phyloP scores from a whole-genome alignment of 768 basidiomycete species.

The Lactarius indigo region DNA sequence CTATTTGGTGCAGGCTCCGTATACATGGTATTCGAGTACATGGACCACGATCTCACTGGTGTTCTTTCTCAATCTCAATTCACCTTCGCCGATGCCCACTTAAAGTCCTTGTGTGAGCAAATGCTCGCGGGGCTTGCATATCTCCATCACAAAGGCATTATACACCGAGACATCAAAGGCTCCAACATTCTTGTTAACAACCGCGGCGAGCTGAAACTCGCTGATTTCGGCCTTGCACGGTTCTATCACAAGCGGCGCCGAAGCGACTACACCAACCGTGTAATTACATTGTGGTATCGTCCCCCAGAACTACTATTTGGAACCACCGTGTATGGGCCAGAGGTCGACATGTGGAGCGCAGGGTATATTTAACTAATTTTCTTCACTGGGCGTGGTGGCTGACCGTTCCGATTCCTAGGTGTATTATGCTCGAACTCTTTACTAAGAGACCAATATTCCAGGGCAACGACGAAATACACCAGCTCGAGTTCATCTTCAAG shows the following conservation, averaged over 20 bases:
- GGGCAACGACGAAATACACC: slow-evolving; percentile 96
- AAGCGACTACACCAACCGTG: slow-evolving; percentile 97
- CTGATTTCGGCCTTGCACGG: slow-evolving; percentile 94
- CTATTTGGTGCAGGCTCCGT: slow-evolving; percentile 63
- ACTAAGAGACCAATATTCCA: slow-evolving; percentile 97
- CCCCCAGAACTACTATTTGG: slow-evolving; percentile 94
- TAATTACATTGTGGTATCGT: slow-evolving; percentile 98
- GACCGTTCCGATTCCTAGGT: slow-evolving; percentile 45
- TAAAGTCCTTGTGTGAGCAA: slow-evolving; percentile 94
- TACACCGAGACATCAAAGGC: slow-evolving; percentile 98
- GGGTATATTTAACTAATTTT: slow-evolving; percentile 53
- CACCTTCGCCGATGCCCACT: slow-evolving; percentile 76
- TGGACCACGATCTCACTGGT: slow-evolving; percentile 98
- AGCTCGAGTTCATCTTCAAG: slow-evolving; percentile 89
- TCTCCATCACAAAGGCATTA: slow-evolving; percentile 91
- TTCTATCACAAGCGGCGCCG: slow-evolving; percentile 90
- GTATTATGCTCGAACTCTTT: slow-evolving; percentile 98
- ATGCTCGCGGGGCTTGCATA: slow-evolving; percentile 95
- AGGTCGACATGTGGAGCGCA: slow-evolving; percentile 99
- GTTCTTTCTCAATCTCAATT: slow-evolving; percentile 90
- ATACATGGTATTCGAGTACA: slow-evolving; percentile 99
- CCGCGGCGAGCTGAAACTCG: slow-evolving; percentile 90
- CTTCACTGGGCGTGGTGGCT: slow-evolving; percentile 2
- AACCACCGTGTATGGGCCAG: slow-evolving; percentile 92
- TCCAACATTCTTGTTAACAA: slow-evolving; percentile 96